A percentile compares a stretch with the other conserved stretches of the same genome.
Conservation (phyloP, 169 alveolate genomes). For the Cryptosporidium sp. region DNA sequence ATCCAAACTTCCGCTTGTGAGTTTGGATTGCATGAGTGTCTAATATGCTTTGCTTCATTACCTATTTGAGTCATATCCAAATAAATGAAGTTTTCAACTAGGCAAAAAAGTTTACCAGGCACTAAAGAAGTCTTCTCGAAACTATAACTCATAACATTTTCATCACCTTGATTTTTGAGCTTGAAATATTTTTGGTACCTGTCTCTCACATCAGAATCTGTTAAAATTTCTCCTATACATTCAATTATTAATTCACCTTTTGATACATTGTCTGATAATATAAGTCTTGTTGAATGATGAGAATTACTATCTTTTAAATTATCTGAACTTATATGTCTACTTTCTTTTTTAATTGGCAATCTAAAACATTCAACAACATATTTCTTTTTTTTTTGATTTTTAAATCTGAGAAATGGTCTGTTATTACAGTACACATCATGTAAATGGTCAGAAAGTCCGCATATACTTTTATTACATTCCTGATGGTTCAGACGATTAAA, state of each 20-base stretch:
- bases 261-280: slow-evolving; percentile 10
- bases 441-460: slow-evolving; percentile 67
- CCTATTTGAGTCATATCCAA: slow-evolving; percentile 70
- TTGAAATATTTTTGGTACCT: slow-evolving; percentile 33
- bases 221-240: slow-evolving; percentile 61
- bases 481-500: slow-evolving; percentile 54
- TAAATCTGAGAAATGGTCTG: slow-evolving; percentile 48
- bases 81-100: slow-evolving; percentile 58
- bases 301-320: not conserved
- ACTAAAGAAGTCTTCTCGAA: not conserved
- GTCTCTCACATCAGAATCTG: slow-evolving; percentile 61
- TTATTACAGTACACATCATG: slow-evolving; percentile 66
- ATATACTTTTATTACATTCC: slow-evolving; percentile 58
- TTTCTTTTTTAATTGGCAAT: not conserved
- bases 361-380: slow-evolving; percentile 33
- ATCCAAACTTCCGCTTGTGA: slow-evolving; percentile 73
- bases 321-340: not conserved
- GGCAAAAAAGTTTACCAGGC: slow-evolving; percentile 39
- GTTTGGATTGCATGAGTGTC: slow-evolving; percentile 71
- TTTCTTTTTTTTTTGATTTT: slow-evolving; percentile 22
- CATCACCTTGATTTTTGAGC: slow-evolving; percentile 4
- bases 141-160: slow-evolving; percentile 21
- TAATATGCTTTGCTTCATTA: slow-evolving; percentile 63
- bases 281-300: slow-evolving; percentile 14
- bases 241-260: slow-evolving; percentile 71